These are phyloP conservation scores for Candida orba DNA, from an alignment of 805 yeast species.

Conservation along the genomic window DNA sequence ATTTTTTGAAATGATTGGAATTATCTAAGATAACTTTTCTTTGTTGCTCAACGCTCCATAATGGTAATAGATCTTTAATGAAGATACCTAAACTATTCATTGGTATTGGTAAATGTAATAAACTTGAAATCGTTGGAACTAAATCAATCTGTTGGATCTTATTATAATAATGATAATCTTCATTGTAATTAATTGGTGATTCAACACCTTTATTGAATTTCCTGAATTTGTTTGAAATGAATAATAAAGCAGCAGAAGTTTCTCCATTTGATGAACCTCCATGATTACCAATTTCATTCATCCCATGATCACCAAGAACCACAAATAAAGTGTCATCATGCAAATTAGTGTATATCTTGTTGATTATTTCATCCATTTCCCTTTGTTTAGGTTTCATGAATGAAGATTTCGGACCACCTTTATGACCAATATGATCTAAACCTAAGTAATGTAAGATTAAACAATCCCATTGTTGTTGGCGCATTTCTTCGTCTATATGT, in stretches of 20 bases:
- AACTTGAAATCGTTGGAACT: constrained; percentile 74
- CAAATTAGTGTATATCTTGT: constrained; percentile 39
- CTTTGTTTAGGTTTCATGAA: constrained; percentile 76
- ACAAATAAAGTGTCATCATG: constrained; percentile 55
- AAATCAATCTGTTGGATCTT: constrained; percentile 71
- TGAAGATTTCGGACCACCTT: constrained; percentile 80
- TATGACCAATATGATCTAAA: constrained; percentile 95
- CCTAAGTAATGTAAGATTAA: constrained; percentile 88
- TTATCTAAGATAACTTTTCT: constrained; percentile 42
- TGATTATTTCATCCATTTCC: constrained; percentile 76
- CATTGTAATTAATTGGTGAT: constrained; percentile 24
- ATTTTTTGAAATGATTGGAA: constrained; percentile 45
- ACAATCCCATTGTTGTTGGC: constrained; percentile 62
- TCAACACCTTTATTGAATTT: constrained; percentile 8
- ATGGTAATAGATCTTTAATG: constrained; percentile 45
- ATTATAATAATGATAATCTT: constrained; percentile 45
- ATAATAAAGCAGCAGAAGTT: constrained; percentile 75
- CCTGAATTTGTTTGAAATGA: constrained; percentile 57
- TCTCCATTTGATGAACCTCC: constrained; percentile 95
- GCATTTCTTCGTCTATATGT: constrained; percentile 60
- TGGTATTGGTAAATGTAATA: constrained; percentile 83
- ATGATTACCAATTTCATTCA: constrained; percentile 93
- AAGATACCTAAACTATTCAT: constrained; percentile 79
- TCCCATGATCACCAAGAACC: constrained; percentile 90
- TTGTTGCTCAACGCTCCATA: constrained; percentile 38